phyloP scores from a whole-genome alignment of 148 eudicot species.

The Cornus kousa region DNA sequence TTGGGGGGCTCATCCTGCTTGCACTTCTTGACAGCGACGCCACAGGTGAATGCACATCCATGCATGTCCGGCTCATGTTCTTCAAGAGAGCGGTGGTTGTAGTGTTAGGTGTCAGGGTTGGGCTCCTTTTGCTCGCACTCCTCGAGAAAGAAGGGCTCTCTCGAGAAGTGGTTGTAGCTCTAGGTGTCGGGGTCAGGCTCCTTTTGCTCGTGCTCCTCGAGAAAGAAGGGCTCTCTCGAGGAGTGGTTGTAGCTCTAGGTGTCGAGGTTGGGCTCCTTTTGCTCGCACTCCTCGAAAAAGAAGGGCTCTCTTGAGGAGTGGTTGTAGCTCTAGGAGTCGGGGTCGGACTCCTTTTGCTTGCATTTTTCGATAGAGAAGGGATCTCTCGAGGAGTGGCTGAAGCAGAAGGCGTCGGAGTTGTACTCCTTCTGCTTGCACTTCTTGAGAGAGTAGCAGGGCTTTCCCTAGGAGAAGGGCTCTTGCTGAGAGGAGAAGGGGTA shows the following conservation, averaged over 20 bases:
- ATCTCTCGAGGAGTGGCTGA: neutral
- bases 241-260: too few species aligned
- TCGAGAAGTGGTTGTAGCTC: too few species aligned
- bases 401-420: too few species aligned
- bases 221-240: neutral
- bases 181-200: too few species aligned
- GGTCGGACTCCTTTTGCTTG: constrained; percentile 10
- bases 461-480: neutral
- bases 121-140: constrained; percentile 15
- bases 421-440: constrained; percentile 1
- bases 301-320: neutral
- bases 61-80: constrained; percentile 22
- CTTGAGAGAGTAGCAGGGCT: neutral
- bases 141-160: neutral
- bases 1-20: constrained; percentile 15
- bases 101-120: neutral
- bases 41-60: neutral
- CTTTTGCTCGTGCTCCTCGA: too few species aligned
- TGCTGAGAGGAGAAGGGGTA: neutral
- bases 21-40: constrained; percentile 2
- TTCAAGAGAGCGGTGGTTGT: neutral
- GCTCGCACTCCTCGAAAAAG: constrained; percentile 14
- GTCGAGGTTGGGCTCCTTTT: neutral
- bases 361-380: constrained; percentile 5
- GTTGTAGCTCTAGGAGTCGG: neutral